These are phyloP conservation scores for Aspergillus sp. DNA, from an alignment of 2,329 filamentous ascomycete genomes.

Conservation along the genomic window DNA sequence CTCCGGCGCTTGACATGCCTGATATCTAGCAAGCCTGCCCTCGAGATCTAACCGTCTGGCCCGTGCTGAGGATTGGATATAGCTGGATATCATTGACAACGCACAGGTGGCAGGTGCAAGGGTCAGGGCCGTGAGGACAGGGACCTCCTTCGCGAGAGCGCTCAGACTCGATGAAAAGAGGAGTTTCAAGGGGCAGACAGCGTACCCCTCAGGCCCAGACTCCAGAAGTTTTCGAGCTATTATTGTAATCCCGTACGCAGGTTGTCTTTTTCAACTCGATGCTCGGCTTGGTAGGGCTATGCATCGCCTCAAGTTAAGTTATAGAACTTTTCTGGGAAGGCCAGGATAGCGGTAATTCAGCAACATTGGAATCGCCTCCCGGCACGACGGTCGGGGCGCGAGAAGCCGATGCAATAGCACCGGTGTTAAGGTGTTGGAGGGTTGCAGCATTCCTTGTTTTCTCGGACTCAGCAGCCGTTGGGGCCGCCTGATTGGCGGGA, in stretches of 20 bases:
- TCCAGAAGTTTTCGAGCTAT: not conserved
- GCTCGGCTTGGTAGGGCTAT: not conserved
- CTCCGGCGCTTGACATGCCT: slow-evolving; percentile 16
- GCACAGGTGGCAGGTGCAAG: not conserved
- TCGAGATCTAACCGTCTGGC: not conserved
- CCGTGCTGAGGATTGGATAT: not conserved
- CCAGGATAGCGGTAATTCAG: not conserved
- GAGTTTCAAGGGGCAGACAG: slow-evolving; percentile 14
- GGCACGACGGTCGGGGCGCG: not conserved
- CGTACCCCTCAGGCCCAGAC: not conserved
- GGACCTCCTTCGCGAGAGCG: not conserved
- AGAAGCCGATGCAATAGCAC: slow-evolving; percentile 11
- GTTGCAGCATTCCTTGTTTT: not conserved
- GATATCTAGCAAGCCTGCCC: not conserved
- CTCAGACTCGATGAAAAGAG: not conserved
- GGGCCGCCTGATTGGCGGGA: slow-evolving; percentile 4
- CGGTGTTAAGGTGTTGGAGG: slow-evolving; percentile 10
- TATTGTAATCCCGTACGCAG: not conserved
- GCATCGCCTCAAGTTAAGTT: not conserved
- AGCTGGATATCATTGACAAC: slow-evolving; percentile 2
- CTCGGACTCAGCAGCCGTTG: not conserved
- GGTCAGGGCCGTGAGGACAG: not conserved
- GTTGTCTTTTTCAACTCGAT: not conserved
- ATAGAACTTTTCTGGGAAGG: not conserved
- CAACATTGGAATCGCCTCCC: not conserved